phyloP scores from a whole-genome alignment of 2,329 filamentous ascomycete species.

The Davidsoniella virescens region DNA sequence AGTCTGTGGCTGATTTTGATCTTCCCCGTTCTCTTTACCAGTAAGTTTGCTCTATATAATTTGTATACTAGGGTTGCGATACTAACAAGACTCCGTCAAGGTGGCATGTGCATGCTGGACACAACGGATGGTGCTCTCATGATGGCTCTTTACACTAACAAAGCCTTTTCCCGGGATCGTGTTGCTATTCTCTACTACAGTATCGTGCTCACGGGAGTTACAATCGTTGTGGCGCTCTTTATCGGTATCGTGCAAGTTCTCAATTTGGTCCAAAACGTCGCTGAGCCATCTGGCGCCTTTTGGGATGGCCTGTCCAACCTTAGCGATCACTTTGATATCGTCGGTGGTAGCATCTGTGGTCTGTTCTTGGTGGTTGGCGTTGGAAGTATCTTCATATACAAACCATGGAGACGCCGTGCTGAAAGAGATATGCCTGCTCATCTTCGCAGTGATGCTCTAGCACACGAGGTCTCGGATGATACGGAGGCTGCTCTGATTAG shows the following conservation, averaged over 20 bases:
- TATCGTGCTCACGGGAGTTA: constrained; percentile 69
- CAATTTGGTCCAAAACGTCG: constrained; percentile 60
- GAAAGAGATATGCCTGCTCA: constrained; percentile 18
- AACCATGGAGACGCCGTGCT: constrained; percentile 52
- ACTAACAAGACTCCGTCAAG: constrained; percentile 23
- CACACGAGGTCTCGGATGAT: background rate
- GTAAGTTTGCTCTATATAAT: constrained; percentile 25
- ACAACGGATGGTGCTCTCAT: constrained; percentile 87
- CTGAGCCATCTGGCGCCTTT: constrained; percentile 57
- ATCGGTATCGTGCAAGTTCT: constrained; percentile 78
- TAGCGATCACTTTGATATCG: constrained; percentile 69
- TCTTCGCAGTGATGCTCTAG: constrained; percentile 1
- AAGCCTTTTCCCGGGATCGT: constrained; percentile 57
- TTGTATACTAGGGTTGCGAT: background rate
- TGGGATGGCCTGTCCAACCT: constrained; percentile 74
- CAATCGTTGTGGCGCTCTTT: constrained; percentile 66
- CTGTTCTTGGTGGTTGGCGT: constrained; percentile 65
- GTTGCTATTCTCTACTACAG: constrained; percentile 94
- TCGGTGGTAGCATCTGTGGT: constrained; percentile 75
- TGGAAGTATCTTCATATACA: constrained; percentile 58
- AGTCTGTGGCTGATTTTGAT: constrained; percentile 89
- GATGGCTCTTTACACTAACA: constrained; percentile 83
- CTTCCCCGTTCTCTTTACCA: constrained; percentile 78
- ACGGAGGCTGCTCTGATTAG: constrained; percentile 5
- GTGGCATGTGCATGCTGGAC: constrained; percentile 89